Percentiles rank a stretch among this genome's conserved stretches.
Conservation (phyloP, 2,329 filamentous ascomycete genomes). For the Fusarium veterinarium region DNA sequence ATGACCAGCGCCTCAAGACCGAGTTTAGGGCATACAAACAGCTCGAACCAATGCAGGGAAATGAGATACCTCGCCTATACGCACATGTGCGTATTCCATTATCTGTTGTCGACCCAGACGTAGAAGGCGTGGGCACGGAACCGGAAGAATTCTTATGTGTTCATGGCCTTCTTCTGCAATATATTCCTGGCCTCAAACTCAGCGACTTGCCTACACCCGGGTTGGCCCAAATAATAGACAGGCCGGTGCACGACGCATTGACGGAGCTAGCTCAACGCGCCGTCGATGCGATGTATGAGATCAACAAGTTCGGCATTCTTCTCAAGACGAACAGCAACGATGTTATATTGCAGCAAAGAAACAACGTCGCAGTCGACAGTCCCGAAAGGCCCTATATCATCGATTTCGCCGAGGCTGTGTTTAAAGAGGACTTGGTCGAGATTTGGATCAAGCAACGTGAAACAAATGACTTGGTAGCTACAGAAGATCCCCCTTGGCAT, state of each 20-base stretch:
- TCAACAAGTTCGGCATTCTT: neutral
- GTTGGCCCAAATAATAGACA: no score
- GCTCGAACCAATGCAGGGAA: neutral
- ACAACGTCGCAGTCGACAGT: no score
- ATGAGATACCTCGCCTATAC: fast-evolving
- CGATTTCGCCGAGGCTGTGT: neutral
- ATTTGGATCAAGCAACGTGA: neutral
- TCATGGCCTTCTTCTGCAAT: neutral
- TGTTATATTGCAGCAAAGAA: neutral
- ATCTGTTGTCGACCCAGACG: fast-evolving
- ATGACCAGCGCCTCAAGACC: neutral
- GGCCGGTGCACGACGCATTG: fast-evolving
- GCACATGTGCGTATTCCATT: neutral
- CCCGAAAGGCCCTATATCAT: neutral
- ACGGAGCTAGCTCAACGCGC: fast-evolving
- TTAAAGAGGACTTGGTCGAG: neutral
- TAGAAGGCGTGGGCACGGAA: fast-evolving
- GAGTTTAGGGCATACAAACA: neutral
- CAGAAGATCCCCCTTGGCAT: fast-evolving
- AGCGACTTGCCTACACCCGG: fast-evolving
- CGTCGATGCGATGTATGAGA: fast-evolving
- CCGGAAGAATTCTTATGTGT: neutral
- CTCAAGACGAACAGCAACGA: neutral
- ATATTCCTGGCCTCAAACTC: neutral
- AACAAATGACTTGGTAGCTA: fast-evolving